phyloP scores from a whole-genome alignment of 257 asterid species.

The Solanum bulbocastanum region DNA sequence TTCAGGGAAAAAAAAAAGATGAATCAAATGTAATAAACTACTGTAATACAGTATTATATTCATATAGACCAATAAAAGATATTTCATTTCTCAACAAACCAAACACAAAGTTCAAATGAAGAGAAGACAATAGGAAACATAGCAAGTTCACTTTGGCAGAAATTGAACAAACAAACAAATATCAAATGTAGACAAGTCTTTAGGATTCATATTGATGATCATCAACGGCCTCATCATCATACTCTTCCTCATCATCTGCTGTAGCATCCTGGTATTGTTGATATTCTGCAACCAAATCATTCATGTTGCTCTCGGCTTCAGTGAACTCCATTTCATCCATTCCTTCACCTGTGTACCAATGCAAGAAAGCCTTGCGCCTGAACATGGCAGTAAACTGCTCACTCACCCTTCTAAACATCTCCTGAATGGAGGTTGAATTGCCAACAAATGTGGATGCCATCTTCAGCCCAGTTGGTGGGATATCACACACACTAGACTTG shows the following conservation, averaged over 20 bases:
- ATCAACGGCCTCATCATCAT: conserved; percentile 30
- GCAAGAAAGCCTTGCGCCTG: conserved; percentile 54
- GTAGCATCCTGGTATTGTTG: conserved; percentile 65
- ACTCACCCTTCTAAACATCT: conserved; percentile 60
- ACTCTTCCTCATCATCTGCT: conserved; percentile 46
- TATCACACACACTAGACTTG: conserved; percentile 57
- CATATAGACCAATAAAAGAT: neutral
- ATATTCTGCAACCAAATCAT: conserved; percentile 53
- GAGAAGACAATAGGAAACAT: neutral
- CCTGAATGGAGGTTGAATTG: conserved; percentile 56
- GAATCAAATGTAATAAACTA: neutral
- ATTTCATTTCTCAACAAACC: neutral
- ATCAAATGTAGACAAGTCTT: neutral
- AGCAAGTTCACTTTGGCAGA: neutral
- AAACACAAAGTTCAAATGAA: neutral
- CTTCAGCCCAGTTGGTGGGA: conserved; percentile 51
- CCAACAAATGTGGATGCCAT: conserved; percentile 55
- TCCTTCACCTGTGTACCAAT: conserved; percentile 64
- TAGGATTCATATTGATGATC: conserved; percentile 31
- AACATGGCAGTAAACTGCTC: conserved; percentile 72
- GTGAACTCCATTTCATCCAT: conserved; percentile 73
- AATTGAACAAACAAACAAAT: neutral
- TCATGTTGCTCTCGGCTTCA: conserved; percentile 68
- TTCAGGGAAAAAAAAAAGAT: neutral
- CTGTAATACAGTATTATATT: neutral